Percentiles rank a stretch among this genome's conserved stretches.
phyloP scores from a whole-genome alignment of 2,329 filamentous ascomycete genomes.

The Beauveria caledonica region DNA sequence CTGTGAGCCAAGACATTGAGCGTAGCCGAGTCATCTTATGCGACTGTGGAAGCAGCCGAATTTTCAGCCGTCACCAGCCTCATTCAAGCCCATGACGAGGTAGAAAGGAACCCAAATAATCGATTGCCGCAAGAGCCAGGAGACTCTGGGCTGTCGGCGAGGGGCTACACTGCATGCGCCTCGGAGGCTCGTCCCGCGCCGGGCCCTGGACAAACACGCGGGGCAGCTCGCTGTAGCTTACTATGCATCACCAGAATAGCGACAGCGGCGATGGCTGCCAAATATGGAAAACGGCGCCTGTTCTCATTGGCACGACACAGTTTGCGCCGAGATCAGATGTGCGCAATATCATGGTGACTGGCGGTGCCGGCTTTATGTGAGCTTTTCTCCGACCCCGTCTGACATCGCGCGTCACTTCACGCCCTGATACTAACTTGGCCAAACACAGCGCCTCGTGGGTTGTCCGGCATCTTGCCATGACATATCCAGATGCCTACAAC shows the following conservation, averaged over 20 bases:
- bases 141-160: neutral
- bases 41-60: neutral
- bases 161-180: neutral
- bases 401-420: neutral
- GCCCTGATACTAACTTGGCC: neutral
- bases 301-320: constrained; percentile 60
- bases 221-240: neutral
- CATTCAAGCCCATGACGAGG: neutral
- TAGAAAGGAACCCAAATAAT: neutral
- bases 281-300: constrained; percentile 59
- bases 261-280: constrained; percentile 39
- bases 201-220: neutral
- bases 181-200: neutral
- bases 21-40: neutral
- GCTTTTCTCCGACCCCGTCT: constrained; percentile 21
- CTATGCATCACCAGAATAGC: neutral
- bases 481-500: constrained; percentile 67
- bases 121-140: neutral
- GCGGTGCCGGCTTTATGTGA: constrained; percentile 80
- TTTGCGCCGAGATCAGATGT: constrained; percentile 62
- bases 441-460: constrained; percentile 67
- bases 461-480: constrained; percentile 66
- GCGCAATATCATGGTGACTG: constrained; percentile 76
- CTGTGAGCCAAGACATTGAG: neutral
- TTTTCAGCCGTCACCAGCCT: neutral